These are phyloP conservation scores for Kalmusia sp. DNA, from an alignment of 2,329 filamentous ascomycete species.

Conservation along the genomic window DNA sequence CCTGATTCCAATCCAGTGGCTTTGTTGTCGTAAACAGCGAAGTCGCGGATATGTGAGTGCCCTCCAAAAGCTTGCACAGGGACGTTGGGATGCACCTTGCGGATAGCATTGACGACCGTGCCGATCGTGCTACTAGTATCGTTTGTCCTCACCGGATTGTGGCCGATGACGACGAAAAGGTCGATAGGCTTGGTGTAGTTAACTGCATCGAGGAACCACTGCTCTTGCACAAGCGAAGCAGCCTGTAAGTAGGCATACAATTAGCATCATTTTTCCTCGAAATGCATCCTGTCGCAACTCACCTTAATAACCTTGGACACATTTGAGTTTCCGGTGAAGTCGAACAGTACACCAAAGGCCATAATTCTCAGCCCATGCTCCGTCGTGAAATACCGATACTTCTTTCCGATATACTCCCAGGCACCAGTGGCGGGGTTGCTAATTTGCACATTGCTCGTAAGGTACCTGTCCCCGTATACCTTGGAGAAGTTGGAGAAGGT, in stretches of 20 bases:
- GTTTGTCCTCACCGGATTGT: constrained; percentile 63
- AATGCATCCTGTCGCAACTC: not conserved
- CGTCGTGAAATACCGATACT: constrained; percentile 60
- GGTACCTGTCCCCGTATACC: constrained; percentile 62
- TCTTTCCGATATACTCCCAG: constrained; percentile 55
- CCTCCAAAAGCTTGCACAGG: constrained; percentile 72
- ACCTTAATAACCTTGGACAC: constrained; percentile 63
- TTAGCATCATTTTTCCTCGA: not conserved
- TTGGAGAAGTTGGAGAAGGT: constrained; percentile 66
- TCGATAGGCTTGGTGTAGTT: constrained; percentile 64
- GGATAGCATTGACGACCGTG: constrained; percentile 65
- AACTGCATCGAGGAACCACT: constrained; percentile 68
- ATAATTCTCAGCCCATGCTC: constrained; percentile 57
- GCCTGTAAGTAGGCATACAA: constrained; percentile 44
- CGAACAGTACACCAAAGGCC: constrained; percentile 59
- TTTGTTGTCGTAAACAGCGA: constrained; percentile 67
- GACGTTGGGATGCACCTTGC: constrained; percentile 61
- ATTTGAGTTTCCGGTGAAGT: constrained; percentile 65
- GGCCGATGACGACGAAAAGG: constrained; percentile 68
- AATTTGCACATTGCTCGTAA: constrained; percentile 62
- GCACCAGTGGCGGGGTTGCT: constrained; percentile 51
- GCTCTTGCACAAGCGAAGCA: constrained; percentile 58
- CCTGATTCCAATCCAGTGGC: constrained; percentile 68
- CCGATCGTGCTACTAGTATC: constrained; percentile 55
- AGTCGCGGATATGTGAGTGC: constrained; percentile 70